These are phyloP conservation scores for Taiozyma sp. DNA, from an alignment of 1,139 yeast species.

Conservation along the genomic window DNA sequence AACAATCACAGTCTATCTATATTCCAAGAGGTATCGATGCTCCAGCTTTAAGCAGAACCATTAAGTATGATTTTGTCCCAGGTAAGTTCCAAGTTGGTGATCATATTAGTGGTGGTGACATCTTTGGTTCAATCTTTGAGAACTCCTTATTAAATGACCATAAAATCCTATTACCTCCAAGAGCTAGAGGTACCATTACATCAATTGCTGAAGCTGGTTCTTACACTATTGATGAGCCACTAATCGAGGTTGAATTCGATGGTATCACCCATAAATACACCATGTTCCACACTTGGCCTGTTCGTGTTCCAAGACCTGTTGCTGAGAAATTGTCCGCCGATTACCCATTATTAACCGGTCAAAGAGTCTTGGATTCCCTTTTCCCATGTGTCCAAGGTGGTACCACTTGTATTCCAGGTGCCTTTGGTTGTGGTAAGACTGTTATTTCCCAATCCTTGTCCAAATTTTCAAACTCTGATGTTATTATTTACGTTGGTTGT, in stretches of 20 bases:
- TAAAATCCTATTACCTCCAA: slow-evolving; percentile 92
- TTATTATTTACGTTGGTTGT: slow-evolving; percentile 86
- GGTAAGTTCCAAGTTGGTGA: slow-evolving; percentile 82
- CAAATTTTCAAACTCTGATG: slow-evolving; percentile 95
- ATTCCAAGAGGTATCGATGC: slow-evolving; percentile 99
- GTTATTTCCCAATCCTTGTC: slow-evolving; percentile 97
- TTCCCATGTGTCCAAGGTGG: slow-evolving; percentile 99
- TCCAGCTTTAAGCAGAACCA: slow-evolving; percentile 82
- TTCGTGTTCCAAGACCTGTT: slow-evolving; percentile 98
- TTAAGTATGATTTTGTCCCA: slow-evolving; percentile 85
- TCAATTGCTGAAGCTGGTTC: slow-evolving; percentile 87
- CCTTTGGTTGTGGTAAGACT: slow-evolving; percentile 99
- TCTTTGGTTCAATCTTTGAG: slow-evolving; percentile 90
- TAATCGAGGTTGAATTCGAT: slow-evolving; percentile 91
- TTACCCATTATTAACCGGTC: slow-evolving; percentile 95
- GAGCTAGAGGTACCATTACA: slow-evolving; percentile 96
- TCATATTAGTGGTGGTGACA: slow-evolving; percentile 97
- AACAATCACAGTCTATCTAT: slow-evolving; percentile 82
- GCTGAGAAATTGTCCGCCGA: slow-evolving; percentile 91
- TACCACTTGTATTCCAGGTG: slow-evolving; percentile 99
- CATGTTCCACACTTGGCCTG: slow-evolving; percentile 99
- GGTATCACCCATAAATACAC: slow-evolving; percentile 78
- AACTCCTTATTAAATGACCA: slow-evolving; percentile 90
- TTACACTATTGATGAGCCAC: slow-evolving; percentile 83
- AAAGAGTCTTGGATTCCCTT: slow-evolving; percentile 94